Conservation (phyloP, 2,329 filamentous ascomycete species). For the Xylaria digitata region DNA sequence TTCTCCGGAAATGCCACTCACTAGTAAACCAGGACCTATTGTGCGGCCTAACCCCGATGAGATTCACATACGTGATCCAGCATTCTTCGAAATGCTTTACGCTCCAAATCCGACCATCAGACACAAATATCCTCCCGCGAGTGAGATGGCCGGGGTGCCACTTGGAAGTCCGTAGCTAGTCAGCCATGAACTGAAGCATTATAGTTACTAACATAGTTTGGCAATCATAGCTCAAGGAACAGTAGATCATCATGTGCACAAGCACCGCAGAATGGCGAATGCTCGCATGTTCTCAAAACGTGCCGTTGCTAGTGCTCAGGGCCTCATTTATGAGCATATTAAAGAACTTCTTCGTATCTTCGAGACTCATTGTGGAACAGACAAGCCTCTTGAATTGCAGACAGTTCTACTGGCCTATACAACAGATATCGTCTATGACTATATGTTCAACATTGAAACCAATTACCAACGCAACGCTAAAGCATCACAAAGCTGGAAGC, state of each 20-base stretch:
- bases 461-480: constrained; percentile 1
- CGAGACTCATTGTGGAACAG: not conserved
- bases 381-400: constrained; percentile 4
- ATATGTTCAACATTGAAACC: constrained; percentile 7
- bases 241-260: constrained; percentile 1
- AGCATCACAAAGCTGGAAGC: not conserved
- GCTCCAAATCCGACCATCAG: constrained; percentile 6
- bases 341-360: not conserved
- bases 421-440: constrained; percentile 5
- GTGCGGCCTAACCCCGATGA: constrained; percentile 1
- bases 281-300: constrained; percentile 11
- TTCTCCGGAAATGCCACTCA: no score
- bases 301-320: constrained; percentile 8
- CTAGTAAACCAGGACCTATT: not conserved
- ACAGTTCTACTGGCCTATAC: constrained; percentile 1
- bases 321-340: constrained; percentile 10
- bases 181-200: not conserved
- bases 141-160: constrained; percentile 2
- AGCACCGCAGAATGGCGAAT: constrained; percentile 9
- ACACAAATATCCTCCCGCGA: constrained; percentile 5
- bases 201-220: no score
- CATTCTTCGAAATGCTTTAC: constrained; percentile 7
- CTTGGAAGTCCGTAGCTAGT: constrained; percentile 3
- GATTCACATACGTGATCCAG: constrained; percentile 7
- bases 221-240: not conserved